Evolutionary conservation across 2,329 filamentous ascomycete species (phyloP).

Genomic region (Penicillium brevicompactum): DNA sequence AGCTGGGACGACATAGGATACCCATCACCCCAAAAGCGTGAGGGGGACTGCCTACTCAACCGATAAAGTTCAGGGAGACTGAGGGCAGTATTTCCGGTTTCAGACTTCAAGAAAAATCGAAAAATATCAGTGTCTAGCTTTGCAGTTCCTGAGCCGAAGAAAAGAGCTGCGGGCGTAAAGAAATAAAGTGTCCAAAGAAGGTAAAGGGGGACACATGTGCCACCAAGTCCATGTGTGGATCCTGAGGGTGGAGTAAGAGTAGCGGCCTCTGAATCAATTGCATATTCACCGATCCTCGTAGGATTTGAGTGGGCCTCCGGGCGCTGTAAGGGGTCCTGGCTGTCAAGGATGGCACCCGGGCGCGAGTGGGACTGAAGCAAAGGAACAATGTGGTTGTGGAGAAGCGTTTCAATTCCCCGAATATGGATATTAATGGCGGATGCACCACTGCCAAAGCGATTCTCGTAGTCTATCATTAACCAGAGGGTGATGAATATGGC

Average conservation of each 20-base stretch:
- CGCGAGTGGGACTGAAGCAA: conserved; percentile 12
- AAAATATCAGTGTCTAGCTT: conserved; percentile 23
- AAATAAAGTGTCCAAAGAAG: conserved; percentile 32
- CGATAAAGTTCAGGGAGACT: conserved; percentile 26
- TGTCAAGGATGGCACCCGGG: not conserved
- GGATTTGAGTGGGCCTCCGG: not conserved
- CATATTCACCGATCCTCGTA: not conserved
- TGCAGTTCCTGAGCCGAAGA: conserved; percentile 19
- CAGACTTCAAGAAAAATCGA: conserved; percentile 23
- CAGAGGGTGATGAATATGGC: conserved; percentile 32
- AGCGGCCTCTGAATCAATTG: not conserved
- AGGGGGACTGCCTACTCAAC: conserved; percentile 29
- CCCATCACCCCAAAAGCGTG: conserved; percentile 28
- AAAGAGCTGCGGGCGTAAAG: conserved; percentile 26
- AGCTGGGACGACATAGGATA: conserved; percentile 28
- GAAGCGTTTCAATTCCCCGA: conserved; percentile 23
- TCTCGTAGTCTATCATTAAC: conserved; percentile 34
- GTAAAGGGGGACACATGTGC: conserved; percentile 29
- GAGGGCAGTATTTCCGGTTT: conserved; percentile 11
- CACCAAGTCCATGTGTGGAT: conserved; percentile 14
- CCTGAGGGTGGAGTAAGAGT: not conserved
- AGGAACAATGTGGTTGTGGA: conserved; percentile 29
- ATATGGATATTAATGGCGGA: conserved; percentile 29
- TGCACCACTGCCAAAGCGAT: conserved; percentile 27
- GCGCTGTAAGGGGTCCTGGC: not conserved